A percentile compares a stretch with the other conserved stretches of the same genome.
These are phyloP conservation scores for Loxodes magnus DNA, from an alignment of 73 alveolate genomes.

Conservation along the genomic window DNA sequence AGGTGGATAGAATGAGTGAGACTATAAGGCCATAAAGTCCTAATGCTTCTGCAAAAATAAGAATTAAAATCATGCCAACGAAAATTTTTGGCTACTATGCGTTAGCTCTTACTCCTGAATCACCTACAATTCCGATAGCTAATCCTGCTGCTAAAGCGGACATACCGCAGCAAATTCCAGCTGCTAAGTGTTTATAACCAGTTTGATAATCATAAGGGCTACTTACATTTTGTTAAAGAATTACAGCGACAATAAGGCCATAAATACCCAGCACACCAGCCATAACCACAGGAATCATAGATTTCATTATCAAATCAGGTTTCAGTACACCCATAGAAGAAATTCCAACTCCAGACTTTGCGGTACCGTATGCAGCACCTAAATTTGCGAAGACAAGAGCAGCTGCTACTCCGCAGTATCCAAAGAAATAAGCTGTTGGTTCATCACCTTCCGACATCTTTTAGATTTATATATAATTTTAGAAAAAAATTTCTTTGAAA, in stretches of 20 bases:
- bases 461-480: too few relatives aligned
- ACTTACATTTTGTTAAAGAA: constrained; percentile 49
- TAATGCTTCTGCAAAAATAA: constrained; percentile 96
- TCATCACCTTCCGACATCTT: too few relatives aligned
- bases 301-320: constrained; percentile 96
- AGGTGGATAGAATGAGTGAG: constrained; percentile 75
- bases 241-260: constrained; percentile 97
- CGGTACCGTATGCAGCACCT: constrained; percentile 57
- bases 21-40: constrained; percentile 94
- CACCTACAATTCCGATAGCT: constrained; percentile 99
- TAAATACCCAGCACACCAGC: constrained; percentile 99
- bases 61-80: constrained; percentile 95
- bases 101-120: constrained; percentile 98
- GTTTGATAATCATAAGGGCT: constrained; percentile 50
- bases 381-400: constrained; percentile 44
- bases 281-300: constrained; percentile 98
- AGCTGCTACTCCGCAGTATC: constrained; percentile 42
- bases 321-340: constrained; percentile 97
- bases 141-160: constrained; percentile 97
- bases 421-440: constrained; percentile 37
- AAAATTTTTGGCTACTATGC: constrained; percentile 95
- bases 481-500: too few relatives aligned
- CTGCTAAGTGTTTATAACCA: constrained; percentile 91
- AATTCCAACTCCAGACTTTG: constrained; percentile 98
- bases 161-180: constrained; percentile 94